Conservation (phyloP, 2,329 filamentous ascomycete genomes). For the Pseudomassariella vexata region DNA sequence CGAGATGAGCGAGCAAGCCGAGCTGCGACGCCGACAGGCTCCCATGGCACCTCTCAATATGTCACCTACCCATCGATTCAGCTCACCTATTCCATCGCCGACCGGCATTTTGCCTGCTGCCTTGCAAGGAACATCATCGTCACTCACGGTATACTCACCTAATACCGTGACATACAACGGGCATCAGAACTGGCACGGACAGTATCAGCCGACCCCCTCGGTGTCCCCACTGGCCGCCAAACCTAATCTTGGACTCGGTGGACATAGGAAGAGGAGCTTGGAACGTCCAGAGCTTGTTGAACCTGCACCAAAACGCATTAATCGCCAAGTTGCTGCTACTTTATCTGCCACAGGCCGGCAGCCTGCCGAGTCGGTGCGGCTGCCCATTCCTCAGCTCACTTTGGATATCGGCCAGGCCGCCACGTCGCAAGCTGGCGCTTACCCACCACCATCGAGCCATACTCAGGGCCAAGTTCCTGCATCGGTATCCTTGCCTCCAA, state of each 20-base stretch:
- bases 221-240: constrained; percentile 45
- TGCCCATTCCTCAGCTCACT: constrained; percentile 68
- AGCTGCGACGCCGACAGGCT: constrained; percentile 20
- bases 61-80: constrained; percentile 33
- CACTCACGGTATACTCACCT: constrained; percentile 36
- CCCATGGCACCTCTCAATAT: constrained; percentile 28
- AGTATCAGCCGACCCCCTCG: constrained; percentile 30
- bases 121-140: constrained; percentile 25
- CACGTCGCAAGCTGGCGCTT: constrained; percentile 18
- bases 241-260: constrained; percentile 32
- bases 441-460: constrained; percentile 32
- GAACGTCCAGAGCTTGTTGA: constrained; percentile 44
- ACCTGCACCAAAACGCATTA: constrained; percentile 48
- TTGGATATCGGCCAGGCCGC: constrained; percentile 44
- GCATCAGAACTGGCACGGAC: constrained; percentile 31
- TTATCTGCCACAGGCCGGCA: constrained; percentile 16
- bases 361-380: constrained; percentile 35
- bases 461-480: constrained; percentile 38
- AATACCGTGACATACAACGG: constrained; percentile 21
- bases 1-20: constrained; percentile 26
- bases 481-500: constrained; percentile 54
- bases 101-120: constrained; percentile 29
- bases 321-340: constrained; percentile 22
- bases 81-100: constrained; percentile 46
- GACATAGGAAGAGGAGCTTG: constrained; percentile 42